These are phyloP conservation scores for Marchantia polymorpha DNA, from an alignment of 225 moss, liverwort and hornwort species.

Conservation along the genomic window DNA sequence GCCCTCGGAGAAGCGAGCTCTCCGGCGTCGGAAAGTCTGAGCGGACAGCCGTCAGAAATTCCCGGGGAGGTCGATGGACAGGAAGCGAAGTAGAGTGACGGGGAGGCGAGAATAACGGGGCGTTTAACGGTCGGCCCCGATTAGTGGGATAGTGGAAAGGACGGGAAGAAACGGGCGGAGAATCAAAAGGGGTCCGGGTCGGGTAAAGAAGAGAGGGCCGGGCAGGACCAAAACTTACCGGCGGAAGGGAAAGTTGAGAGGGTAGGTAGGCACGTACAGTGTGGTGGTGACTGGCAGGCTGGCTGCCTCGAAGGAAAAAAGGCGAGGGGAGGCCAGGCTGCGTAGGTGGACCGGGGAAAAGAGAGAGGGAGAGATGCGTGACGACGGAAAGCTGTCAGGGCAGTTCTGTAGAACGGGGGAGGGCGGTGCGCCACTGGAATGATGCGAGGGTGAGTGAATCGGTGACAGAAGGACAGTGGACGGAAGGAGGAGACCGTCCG, in stretches of 20 bases:
- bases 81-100: background rate
- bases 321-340: no score
- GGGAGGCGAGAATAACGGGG: background rate
- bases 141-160: background rate
- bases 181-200: background rate
- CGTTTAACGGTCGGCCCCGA: background rate
- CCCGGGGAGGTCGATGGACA: no score
- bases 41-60: no score
- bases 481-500: no score
- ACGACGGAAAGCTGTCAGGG: background rate
- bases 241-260: background rate
- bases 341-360: no score
- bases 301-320: background rate
- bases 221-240: background rate
- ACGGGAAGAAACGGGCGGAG: background rate
- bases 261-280: background rate
- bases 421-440: background rate
- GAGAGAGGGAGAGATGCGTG: background rate
- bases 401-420: no score
- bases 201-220: background rate
- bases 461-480: background rate
- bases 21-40: no score
- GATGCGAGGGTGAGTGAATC: background rate
- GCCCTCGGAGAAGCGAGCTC: no score
- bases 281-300: background rate